Base-by-base conservation (phyloP, 495 filamentous ascomycete species). In the Aspergillus incahuasiensis region DNA sequence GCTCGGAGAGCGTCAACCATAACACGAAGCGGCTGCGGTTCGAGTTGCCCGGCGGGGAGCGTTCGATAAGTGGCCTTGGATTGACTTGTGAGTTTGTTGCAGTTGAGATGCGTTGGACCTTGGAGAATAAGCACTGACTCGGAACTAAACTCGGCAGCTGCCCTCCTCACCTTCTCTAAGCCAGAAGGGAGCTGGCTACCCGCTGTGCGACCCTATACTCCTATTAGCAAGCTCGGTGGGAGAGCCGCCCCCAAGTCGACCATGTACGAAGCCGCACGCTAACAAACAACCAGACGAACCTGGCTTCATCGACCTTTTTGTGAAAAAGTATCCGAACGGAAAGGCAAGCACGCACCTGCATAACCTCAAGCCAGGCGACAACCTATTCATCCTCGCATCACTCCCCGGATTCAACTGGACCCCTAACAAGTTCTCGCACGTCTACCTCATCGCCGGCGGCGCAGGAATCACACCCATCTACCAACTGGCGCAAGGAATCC, bases 1-100 rank as follows among this genome's bases (percentile, higher is more conserved):
- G 49, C 38, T 43, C 38, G 5, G 54, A 86, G 59, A 57, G 68
- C 1, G 74, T 87, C 48, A 87, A 82, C 62, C 82, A 85, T 68
- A 84, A 88, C 57, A 86, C 82, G 5, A 87, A 86, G 62, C 75
- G 76, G 32, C 66, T 88, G 46, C 74, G 80, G 4, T 88, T 88
- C 43, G 79, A 80, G 55, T 74, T 86, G 8, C 83, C 85, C 0
- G 72, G 48, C 13, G 49, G 49, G 21, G 38, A 52, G 18, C 24
- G 28, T 8, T 41, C 69, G 7, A 61, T 69, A 30, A 81, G 78
- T 59, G 84, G 84, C 1, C 59, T 86, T 4, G 41, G 63, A 2
- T 68, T 85, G 38, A 81, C 79, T 5, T 84, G 79, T 81, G 66
- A 59, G 75, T 60, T 6, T 18, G 28, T 0, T n/a, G 1, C 6